These are phyloP conservation scores for Perkinsus olseni DNA, from an alignment of 169 alveolate genomes.

Conservation along the genomic window DNA sequence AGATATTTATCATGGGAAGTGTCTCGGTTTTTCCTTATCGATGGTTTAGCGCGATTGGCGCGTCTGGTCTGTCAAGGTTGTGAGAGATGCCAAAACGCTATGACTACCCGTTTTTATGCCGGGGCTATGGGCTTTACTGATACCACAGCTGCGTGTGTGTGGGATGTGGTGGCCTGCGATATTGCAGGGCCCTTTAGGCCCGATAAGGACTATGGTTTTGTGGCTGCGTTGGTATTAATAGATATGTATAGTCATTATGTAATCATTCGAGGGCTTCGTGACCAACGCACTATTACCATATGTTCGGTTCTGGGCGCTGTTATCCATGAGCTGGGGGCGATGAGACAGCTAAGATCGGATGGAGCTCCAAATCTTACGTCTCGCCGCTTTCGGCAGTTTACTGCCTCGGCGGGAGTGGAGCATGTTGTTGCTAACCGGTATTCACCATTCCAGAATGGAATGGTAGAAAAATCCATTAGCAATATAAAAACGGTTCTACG, in stretches of 20 bases:
- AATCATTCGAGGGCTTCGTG: neutral
- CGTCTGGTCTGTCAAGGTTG: neutral
- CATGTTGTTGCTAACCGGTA: neutral
- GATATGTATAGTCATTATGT: neutral
- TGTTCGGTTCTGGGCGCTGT: neutral
- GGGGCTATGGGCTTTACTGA: neutral
- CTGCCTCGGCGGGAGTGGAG: neutral
- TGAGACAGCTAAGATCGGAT: neutral
- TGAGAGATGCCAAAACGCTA: neutral
- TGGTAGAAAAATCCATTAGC: neutral
- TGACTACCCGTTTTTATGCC: neutral
- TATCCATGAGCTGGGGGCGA: neutral
- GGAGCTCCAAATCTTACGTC: neutral
- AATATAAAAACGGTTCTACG: neutral
- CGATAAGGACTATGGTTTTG: neutral
- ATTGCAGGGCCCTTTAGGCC: neutral
- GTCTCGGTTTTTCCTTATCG: neutral
- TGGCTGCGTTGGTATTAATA: neutral
- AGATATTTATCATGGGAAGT: neutral
- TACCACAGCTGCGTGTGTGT: neutral
- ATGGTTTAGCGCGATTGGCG: neutral
- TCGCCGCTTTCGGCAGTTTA: neutral
- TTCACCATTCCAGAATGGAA: neutral
- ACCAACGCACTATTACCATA: neutral
- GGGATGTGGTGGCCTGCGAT: neutral